A percentile compares a stretch with the other conserved stretches of the same genome.
phyloP scores from a whole-genome alignment of 2,329 filamentous ascomycete species.

The Claviceps fusiformis region DNA sequence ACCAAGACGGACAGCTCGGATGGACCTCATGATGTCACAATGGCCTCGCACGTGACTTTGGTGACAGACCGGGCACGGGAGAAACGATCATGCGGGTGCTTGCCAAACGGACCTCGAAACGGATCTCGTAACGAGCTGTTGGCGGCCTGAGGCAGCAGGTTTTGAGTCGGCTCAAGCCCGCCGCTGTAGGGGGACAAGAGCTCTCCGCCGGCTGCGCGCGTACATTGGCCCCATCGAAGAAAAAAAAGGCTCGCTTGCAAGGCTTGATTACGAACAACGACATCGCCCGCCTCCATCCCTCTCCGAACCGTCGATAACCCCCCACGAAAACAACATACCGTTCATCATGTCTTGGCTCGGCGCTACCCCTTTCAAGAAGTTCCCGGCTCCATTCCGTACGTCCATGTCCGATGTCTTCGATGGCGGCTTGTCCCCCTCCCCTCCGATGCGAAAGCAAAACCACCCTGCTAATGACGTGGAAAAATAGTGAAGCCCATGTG shows the following conservation, averaged over 20 bases:
- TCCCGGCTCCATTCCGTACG: conserved; percentile 65
- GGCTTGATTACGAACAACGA: conserved; percentile 11
- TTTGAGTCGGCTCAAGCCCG: conserved; percentile 16
- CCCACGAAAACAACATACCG: conserved; percentile 19
- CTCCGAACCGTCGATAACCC: conserved; percentile 21
- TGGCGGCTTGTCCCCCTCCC: not conserved
- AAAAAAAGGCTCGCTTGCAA: conserved; percentile 25
- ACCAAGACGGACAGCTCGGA: not conserved
- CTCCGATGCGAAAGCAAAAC: conserved; percentile 10
- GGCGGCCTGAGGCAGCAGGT: conserved; percentile 15
- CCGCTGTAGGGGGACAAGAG: conserved; percentile 12
- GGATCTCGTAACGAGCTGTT: no score
- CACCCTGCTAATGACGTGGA: conserved; percentile 9
- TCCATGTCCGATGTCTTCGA: conserved; percentile 28
- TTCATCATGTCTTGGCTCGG: conserved; percentile 64
- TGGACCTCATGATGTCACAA: conserved; percentile 9
- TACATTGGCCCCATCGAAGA: conserved; percentile 15
- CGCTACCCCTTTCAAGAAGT: conserved; percentile 57
- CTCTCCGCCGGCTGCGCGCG: conserved; percentile 8
- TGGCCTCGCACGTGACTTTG: not conserved
- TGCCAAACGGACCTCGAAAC: not conserved
- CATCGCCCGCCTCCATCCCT: conserved; percentile 10
- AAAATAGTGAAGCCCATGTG: conserved; percentile 70
- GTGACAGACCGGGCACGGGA: not conserved
- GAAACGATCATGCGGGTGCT: not conserved